Evolutionary conservation across 768 basidiomycete species (phyloP), one percentile per base, ranked within the genome.

Genomic region (Lactarius sp.): DNA sequence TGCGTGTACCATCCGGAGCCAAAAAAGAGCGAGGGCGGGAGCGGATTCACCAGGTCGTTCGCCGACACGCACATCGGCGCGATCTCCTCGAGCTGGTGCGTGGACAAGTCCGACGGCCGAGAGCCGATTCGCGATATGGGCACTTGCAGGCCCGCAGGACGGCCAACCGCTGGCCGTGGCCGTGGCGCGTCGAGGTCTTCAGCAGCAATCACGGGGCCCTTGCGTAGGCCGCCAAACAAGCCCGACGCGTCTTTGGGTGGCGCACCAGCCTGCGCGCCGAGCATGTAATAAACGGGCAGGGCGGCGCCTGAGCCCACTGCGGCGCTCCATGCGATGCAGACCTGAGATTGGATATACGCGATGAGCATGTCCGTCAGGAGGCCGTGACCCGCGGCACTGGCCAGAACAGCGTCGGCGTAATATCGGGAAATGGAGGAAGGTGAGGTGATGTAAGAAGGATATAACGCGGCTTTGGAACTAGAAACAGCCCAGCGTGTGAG

Each of bases 11-110:
- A 99, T 6, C 97, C 97, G 0, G 88, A 87, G 36, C 94, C 97
- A 65, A 88, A 90, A 78, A 98, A 98, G 69, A 98, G 76, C 36
- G 91, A 92, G 0, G 88, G 85, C n/a, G 96, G 96, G 0, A 98
- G 81, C 1, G 97, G 97, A 76, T 98, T 98, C 75, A 99, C 92
- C 56, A 98, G 80, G 73, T 99, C 95, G 75, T 98, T 96, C n/a
- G 97, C 97, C 22, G 87, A 88, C 0, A 92, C 94, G 74, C 97
- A 98, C 77, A 82, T 94, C 7, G 96, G 97, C 44, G 85, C 81
- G 56, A 96, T 84, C 74, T 98, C 97, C 72, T 90, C 84, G 73
- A 89, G 96, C 4, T 83, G 79, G 1, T 77, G 74, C 13, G 73
- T 2, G 37, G 50, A 64, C 33, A 74, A 56, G 67, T 75, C 74